A percentile compares a stretch with the other conserved stretches of the same genome.
Evolutionary conservation across 805 yeast species (phyloP).

Genomic region (Spathaspora sp.): DNA sequence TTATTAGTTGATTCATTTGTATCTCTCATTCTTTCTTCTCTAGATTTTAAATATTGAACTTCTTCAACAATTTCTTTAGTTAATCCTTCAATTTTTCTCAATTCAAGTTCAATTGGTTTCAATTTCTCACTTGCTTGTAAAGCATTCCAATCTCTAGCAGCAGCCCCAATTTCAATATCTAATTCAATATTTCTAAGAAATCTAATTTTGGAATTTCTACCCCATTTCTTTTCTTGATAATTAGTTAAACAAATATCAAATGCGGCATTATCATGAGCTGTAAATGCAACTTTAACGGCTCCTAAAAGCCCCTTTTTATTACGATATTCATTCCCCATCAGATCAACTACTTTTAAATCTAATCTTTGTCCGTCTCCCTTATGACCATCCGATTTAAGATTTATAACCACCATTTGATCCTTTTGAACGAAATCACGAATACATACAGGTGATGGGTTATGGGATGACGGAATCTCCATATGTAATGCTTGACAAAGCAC

Average conservation of each 20-base stretch:
- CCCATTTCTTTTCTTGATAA: constrained; percentile 28
- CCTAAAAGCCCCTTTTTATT: constrained; percentile 77
- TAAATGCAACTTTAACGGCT: constrained; percentile 71
- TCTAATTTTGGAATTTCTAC: constrained; percentile 37
- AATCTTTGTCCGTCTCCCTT: constrained; percentile 86
- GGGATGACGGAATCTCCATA: constrained; percentile 49
- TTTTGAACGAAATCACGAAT: constrained; percentile 86
- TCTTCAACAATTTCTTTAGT: constrained; percentile 78
- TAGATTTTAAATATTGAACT: constrained; percentile 74
- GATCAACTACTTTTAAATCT: constrained; percentile 64
- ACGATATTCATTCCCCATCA: constrained; percentile 76
- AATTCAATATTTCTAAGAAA: constrained; percentile 73
- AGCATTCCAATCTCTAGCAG: constrained; percentile 97
- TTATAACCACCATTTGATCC: constrained; percentile 85
- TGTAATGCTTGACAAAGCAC: constrained; percentile 39
- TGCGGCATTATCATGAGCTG: constrained; percentile 76
- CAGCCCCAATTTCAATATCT: constrained; percentile 92
- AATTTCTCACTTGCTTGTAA: constrained; percentile 89
- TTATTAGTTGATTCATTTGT: constrained; percentile 95
- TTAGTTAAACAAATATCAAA: constrained; percentile 92
- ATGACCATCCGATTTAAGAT: constrained; percentile 68
- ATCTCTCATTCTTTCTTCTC: constrained; percentile 92
- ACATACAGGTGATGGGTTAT: constrained; percentile 63
- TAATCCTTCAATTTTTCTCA: constrained; percentile 82
- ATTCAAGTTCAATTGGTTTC: constrained; percentile 87